Conservation (phyloP, 208 protist species). For the Leishmania arabica region DNA sequence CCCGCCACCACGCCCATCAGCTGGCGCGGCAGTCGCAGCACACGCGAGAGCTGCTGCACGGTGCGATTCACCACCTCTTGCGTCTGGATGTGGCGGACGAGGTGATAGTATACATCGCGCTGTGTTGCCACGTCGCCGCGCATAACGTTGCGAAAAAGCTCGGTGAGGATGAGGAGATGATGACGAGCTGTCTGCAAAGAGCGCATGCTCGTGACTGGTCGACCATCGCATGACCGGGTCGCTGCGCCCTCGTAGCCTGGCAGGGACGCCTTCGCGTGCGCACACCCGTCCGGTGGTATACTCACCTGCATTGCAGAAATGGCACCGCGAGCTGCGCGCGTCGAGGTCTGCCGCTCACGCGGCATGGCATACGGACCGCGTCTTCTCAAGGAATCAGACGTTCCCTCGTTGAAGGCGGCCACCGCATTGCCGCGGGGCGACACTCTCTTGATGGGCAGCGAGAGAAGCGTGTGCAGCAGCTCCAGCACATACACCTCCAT, state of each 20-base stretch:
- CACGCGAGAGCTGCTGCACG: conserved; percentile 44
- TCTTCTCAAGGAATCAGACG: neutral
- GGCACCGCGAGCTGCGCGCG: neutral
- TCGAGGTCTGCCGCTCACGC: neutral
- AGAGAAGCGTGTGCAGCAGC: conserved; percentile 19
- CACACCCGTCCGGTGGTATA: neutral
- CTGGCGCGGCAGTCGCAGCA: conserved; percentile 58
- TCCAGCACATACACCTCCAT: conserved; percentile 66
- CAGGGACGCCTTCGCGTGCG: neutral
- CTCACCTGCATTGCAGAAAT: neutral
- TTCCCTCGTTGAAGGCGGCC: neutral
- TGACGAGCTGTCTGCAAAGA: conserved; percentile 14
- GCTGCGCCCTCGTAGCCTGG: neutral
- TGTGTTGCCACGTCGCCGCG: conserved; percentile 58
- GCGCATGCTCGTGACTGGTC: neutral
- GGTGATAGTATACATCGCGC: conserved; percentile 85
- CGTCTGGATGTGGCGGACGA: conserved; percentile 52
- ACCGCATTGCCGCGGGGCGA: neutral
- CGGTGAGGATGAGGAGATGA: conserved; percentile 50
- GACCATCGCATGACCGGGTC: neutral
- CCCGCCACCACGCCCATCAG: conserved; percentile 71
- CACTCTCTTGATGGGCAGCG: neutral
- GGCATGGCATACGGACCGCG: neutral
- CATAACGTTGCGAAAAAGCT: conserved; percentile 52
- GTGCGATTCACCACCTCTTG: conserved; percentile 58